phyloP scores from a whole-genome alignment of 2,329 filamentous ascomycete species.

The Phyllosticta ampelicida region DNA sequence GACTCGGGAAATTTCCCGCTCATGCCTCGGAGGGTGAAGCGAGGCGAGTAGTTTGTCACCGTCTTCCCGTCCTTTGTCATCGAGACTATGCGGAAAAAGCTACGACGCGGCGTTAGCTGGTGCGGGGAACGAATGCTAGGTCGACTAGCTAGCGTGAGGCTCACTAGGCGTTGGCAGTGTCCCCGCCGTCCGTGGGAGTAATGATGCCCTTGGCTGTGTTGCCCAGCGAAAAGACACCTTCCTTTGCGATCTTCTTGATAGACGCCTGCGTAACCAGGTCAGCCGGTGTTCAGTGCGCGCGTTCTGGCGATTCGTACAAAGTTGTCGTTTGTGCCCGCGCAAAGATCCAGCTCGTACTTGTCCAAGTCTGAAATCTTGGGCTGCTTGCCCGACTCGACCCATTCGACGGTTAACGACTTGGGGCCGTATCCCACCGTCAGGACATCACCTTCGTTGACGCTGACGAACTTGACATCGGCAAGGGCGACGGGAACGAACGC shows the following conservation, averaged over 20 bases:
- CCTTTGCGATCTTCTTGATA: conserved; percentile 7
- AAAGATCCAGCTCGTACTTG: conserved; percentile 49
- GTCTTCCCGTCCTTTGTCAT: conserved; percentile 43
- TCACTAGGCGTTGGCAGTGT: conserved; percentile 18
- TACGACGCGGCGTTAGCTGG: conserved; percentile 13
- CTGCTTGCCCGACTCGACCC: conserved; percentile 44
- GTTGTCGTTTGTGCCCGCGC: conserved; percentile 47
- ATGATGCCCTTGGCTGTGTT: conserved; percentile 37
- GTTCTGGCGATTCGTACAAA: conserved; percentile 27
- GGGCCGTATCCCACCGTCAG: conserved; percentile 33
- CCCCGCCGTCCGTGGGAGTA: conserved; percentile 31
- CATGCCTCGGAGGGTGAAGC: conserved; percentile 56
- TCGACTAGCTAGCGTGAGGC: background rate
- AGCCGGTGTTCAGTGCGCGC: background rate
- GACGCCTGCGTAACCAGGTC: conserved; percentile 5
- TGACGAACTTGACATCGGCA: conserved; percentile 45
- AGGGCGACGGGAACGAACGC: conserved; percentile 31
- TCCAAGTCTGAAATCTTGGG: conserved; percentile 41
- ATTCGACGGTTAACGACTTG: conserved; percentile 41
- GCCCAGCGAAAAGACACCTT: conserved; percentile 30
- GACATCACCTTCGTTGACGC: conserved; percentile 41
- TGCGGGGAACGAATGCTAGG: background rate
- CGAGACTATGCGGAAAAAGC: conserved; percentile 40
- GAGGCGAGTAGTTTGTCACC: conserved; percentile 49
- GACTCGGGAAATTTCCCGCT: conserved; percentile 44